Percentiles rank a stretch among this genome's conserved stretches.
Conservation (phyloP, 2,329 filamentous ascomycete genomes). For the Sporothrix phasma region DNA sequence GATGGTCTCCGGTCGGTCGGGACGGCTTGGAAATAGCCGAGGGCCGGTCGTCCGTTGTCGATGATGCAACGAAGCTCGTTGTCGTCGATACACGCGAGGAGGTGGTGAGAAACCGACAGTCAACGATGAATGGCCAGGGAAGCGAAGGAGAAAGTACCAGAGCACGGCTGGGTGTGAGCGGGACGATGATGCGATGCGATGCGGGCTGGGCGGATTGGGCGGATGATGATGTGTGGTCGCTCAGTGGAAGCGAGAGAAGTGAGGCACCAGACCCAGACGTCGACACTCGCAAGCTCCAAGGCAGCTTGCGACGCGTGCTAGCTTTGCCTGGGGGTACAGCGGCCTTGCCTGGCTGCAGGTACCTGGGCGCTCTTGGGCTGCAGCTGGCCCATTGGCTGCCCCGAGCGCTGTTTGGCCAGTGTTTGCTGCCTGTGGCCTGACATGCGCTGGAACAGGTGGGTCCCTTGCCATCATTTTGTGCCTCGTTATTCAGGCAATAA, state of each 20-base stretch:
- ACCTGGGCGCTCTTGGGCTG: not conserved
- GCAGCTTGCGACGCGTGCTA: slow-evolving; percentile 19
- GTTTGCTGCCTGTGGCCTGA: slow-evolving; percentile 14
- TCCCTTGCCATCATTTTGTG: not conserved
- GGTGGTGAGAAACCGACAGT: not conserved
- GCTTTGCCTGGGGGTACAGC: not conserved
- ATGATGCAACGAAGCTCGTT: not conserved
- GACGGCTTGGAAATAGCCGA: not conserved
- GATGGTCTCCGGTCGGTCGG: not conserved
- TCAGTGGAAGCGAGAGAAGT: not conserved
- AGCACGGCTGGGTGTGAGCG: not conserved
- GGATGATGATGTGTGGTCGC: not conserved
- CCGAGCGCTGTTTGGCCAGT: not conserved
- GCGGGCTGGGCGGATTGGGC: no score
- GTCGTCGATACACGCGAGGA: not conserved
- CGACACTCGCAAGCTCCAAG: slow-evolving; percentile 17
- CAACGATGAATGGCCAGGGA: not conserved
- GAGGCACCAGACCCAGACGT: slow-evolving; percentile 4
- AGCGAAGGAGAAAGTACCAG: not conserved
- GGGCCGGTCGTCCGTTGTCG: not conserved
- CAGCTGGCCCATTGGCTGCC: not conserved
- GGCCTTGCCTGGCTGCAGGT: slow-evolving; percentile 9
- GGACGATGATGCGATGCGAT: not conserved
- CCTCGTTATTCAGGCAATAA: not conserved
- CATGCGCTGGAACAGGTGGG: not conserved